A percentile compares a stretch with the other conserved stretches of the same genome.
Evolutionary conservation across 164 flowering plant species (phyloP).

Genomic region (Chimonanthus praecox): DNA sequence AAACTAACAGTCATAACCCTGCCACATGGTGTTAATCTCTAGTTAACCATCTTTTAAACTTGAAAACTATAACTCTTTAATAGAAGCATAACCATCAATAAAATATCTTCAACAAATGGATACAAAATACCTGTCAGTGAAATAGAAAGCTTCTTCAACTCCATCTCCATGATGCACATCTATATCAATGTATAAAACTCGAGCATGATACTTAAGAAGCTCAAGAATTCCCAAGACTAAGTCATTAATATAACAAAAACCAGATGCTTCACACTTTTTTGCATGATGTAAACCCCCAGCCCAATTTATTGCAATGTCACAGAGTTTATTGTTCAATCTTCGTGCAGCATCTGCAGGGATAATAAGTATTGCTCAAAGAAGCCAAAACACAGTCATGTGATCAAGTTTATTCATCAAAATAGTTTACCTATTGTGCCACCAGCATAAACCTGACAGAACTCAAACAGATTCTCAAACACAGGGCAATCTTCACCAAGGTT

Average conservation of each 20-base stretch:
- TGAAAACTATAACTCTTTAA: neutral
- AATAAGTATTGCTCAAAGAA: neutral
- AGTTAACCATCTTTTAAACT: neutral
- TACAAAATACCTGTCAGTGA: conserved; percentile 74
- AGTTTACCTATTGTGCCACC: conserved; percentile 96
- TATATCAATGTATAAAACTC: conserved; percentile 90
- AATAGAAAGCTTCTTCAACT: conserved; percentile 97
- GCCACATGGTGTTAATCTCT: conserved; percentile 18
- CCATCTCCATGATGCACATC: conserved; percentile 99
- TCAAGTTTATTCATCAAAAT: neutral
- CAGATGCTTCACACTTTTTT: conserved; percentile 96
- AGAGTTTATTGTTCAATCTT: conserved; percentile 76
- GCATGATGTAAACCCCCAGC: conserved; percentile 99
- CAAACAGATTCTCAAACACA: conserved; percentile 90
- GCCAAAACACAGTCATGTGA: neutral
- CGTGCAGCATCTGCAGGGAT: conserved; percentile 80
- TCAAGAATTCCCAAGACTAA: conserved; percentile 93
- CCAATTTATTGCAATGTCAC: conserved; percentile 99
- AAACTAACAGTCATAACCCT: conserved; percentile 99
- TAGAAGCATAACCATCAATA: neutral
- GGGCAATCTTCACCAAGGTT: conserved; percentile 99
- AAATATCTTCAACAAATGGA: neutral
- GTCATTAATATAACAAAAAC: conserved; percentile 97
- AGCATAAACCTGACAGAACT: conserved; percentile 97
- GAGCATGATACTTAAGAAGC: conserved; percentile 87